Evolutionary conservation across 2,329 filamentous ascomycete genomes (phyloP), one percentile per base, ranked within the genome.

Genomic region (Pseudogymnoascus sp.): DNA sequence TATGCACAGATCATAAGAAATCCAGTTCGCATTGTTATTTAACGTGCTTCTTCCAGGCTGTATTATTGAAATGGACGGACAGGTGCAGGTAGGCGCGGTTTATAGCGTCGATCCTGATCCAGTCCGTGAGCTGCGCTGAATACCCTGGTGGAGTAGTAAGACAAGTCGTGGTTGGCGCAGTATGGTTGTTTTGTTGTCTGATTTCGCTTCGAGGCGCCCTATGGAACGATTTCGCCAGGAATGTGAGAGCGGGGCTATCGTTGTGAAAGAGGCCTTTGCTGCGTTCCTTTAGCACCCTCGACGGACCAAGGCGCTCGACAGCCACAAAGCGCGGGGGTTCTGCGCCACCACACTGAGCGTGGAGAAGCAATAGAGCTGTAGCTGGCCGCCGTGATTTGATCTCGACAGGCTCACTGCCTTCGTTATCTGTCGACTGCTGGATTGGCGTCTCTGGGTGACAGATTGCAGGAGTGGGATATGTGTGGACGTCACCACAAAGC

Each of bases 171-270:
- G 47, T n/a, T 53, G 47, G 28, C 47, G 47, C 15, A 53, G 28
- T 18, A 33, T 53, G 47, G 15, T 53, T 53, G 47, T 53, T 25
- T 25, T 33, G 47, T 53, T 53, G 47, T 33, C 47, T 53, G 47
- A 20, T 18, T 53, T 53, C 47, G 47, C 47, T 53, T 53, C 28
- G 47, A 53, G 28, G 33, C 47, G 28, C 47, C 47, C 47, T 33
- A 53, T 33, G 15, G n/a, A 33, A 53, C 47, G 28, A 35, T 53
- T 53, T 35, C 22, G 28, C 47, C 47, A 33, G 47, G 28, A 53
- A 53, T 53, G 47, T 53, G 47, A 53, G 47, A 53, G 47, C 28
- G 47, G 47, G 47, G 47, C 47, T 33, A 53, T 53, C n/a, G 47
- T 50, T 30, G 43, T 12, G 47, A 53, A 25, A 25, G 47, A 53